Conservation (phyloP, 108 stramenopile species). For the Pseudonitzschia multiseries region DNA sequence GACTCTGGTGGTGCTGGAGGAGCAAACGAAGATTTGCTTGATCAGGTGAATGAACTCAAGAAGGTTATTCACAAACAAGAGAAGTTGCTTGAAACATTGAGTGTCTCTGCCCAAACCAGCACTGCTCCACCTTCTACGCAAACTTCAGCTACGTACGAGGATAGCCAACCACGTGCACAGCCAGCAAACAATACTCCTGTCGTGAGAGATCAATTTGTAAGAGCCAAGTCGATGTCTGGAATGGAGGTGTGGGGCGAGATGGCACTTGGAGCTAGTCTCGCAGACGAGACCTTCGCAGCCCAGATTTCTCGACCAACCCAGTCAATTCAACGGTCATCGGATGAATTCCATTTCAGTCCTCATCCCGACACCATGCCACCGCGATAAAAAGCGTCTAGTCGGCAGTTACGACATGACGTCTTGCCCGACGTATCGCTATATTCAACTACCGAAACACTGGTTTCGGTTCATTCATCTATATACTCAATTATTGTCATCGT, state of each 20-base stretch:
- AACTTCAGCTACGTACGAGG: neutral
- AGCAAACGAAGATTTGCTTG: slow-evolving; percentile 77
- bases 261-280: slow-evolving; percentile 65
- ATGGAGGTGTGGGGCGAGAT: slow-evolving; percentile 84
- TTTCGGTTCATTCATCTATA: neutral
- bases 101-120: slow-evolving; percentile 33
- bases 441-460: too few species aligned
- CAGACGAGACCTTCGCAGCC: slow-evolving; percentile 1
- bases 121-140: neutral
- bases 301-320: slow-evolving; percentile 22
- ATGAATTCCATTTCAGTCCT: slow-evolving; percentile 75
- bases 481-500: neutral
- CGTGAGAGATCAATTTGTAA: slow-evolving; percentile 25
- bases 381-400: slow-evolving; percentile 43
- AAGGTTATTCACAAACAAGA: slow-evolving; percentile 87
- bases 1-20: slow-evolving; percentile 72
- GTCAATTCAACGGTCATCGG: neutral
- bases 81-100: slow-evolving; percentile 58
- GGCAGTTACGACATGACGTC: neutral
- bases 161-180: neutral
- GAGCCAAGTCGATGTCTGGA: slow-evolving; percentile 62
- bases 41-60: slow-evolving; percentile 87
- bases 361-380: slow-evolving; percentile 91
- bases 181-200: neutral
- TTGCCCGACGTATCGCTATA: neutral